Evolutionary conservation across 805 yeast species (phyloP), one percentile per base, ranked within the genome.

Genomic region (Priceomyces haplophilus): DNA sequence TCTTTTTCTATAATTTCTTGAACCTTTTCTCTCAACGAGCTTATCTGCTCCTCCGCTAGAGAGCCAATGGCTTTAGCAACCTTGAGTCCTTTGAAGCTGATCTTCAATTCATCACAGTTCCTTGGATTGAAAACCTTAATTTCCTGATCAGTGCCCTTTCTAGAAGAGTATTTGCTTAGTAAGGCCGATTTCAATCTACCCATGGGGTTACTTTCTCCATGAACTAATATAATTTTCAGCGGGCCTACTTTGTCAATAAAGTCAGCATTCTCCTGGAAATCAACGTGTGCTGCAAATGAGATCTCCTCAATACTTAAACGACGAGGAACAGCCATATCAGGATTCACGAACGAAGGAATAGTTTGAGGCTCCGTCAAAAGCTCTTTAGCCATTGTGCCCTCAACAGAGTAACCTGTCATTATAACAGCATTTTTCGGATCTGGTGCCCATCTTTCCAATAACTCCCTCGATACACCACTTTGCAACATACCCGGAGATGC

Each of bases 211-310:
- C 93, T 82, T 57, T 93, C 99, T 10, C 99, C 99, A 63, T 93
- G 99, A 2, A 93, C 99, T 42, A 93, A 74, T 45, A 91, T 88
- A 46, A 93, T 86, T 42, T 85, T 82, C 45, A 77, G 77, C 0
- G 99, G 96, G 45, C 85, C 84, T 2, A 93, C 88, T 46, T 82
- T 72, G 52, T 90, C 97, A 45, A 93, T 93, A 57, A 93, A 93
- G 43, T 85, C 87, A 1, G 96, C 72, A 53, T 93, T 93, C 58
- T 93, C 97, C 54, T 86, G 88, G 63, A 85, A 93, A 60, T 93
- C 99, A 17, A 93, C 99, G 64, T 93, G 99, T 0, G 99, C 99
- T n/a, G 99, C 98, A 73, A 93, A 93, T 1, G 98, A 90, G 3
- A 93, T 84, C 62, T 93, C 99, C 50, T 91, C 97, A 13, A 93